Conservation (phyloP, 2,329 filamentous ascomycete genomes). For the Fusarium humuli region DNA sequence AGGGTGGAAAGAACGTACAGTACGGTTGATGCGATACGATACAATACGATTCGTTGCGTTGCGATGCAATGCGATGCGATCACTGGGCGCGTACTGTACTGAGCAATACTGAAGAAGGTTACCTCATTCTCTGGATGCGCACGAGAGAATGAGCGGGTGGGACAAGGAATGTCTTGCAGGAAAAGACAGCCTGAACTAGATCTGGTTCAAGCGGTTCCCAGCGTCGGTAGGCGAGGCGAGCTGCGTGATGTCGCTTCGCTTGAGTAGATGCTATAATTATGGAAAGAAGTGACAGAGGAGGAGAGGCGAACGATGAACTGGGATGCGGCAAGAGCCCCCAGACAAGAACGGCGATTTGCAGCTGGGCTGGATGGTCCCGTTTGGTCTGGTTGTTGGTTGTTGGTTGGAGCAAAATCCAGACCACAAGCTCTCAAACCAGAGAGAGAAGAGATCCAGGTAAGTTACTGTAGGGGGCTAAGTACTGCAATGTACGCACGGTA, state of each 20-base stretch:
- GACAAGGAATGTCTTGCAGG: conserved; percentile 21
- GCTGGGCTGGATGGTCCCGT: conserved; percentile 15
- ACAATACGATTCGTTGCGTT: not conserved
- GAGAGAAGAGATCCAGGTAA: conserved; percentile 10
- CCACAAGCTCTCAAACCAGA: conserved; percentile 15
- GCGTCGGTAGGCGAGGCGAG: conserved; percentile 24
- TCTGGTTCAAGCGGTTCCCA: conserved; percentile 26
- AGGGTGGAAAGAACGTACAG: conserved; percentile 10
- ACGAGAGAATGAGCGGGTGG: conserved; percentile 16
- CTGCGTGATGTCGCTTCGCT: conserved; percentile 27
- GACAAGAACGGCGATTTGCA: conserved; percentile 34
- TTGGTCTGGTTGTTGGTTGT: conserved; percentile 8
- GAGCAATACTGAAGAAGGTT: conserved; percentile 16
- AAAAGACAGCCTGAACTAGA: not conserved
- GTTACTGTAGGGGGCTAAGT: not conserved
- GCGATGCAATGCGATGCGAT: conserved; percentile 9
- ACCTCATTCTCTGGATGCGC: conserved; percentile 35
- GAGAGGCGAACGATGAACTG: conserved; percentile 16
- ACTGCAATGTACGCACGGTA: not conserved
- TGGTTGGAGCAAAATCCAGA: conserved; percentile 12
- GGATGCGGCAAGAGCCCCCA: conserved; percentile 18
- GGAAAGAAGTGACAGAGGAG: conserved; percentile 1
- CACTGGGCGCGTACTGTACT: conserved; percentile 18
- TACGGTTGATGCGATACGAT: conserved; percentile 13
- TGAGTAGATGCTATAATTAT: not conserved